These are phyloP conservation scores for Aspergillus brunneoviolaceus DNA, from an alignment of 2,329 filamentous ascomycete genomes.

Conservation along the genomic window DNA sequence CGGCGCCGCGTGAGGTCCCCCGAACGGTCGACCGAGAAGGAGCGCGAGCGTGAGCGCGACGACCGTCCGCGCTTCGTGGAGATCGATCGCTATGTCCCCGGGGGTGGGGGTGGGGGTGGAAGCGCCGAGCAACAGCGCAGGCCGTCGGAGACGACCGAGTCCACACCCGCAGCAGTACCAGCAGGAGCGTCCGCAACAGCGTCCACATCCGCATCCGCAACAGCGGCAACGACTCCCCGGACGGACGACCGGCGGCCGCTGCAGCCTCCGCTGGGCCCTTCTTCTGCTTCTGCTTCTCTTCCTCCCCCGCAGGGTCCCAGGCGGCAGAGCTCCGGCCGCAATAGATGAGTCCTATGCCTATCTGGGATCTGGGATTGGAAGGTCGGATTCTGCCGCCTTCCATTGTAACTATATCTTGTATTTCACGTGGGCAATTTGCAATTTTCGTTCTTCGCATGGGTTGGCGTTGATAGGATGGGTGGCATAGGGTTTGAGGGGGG, in stretches of 20 bases:
- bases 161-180: not conserved
- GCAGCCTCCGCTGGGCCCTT: not conserved
- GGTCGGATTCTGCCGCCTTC: not conserved
- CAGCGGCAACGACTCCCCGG: not conserved
- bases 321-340: constrained; percentile 19
- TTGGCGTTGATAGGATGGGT: not conserved
- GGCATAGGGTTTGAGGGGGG: not conserved
- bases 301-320: not conserved
- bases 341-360: not conserved
- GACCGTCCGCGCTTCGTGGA: constrained; percentile 35
- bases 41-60: constrained; percentile 13
- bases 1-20: constrained; percentile 40
- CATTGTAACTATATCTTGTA: not conserved
- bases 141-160: constrained; percentile 16
- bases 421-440: not conserved
- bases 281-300: not conserved
- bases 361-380: not conserved
- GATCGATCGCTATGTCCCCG: constrained; percentile 49
- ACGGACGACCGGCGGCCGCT: constrained; percentile 21
- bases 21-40: constrained; percentile 34
- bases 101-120: constrained; percentile 30
- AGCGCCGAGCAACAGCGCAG: constrained; percentile 26
- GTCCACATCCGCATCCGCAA: constrained; percentile 18
- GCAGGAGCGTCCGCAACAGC: not conserved
- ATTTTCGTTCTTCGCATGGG: not conserved